Evolutionary conservation across 192 early-diverging fungal species (phyloP).

Genomic region (Linnemannia schmuckeri): DNA sequence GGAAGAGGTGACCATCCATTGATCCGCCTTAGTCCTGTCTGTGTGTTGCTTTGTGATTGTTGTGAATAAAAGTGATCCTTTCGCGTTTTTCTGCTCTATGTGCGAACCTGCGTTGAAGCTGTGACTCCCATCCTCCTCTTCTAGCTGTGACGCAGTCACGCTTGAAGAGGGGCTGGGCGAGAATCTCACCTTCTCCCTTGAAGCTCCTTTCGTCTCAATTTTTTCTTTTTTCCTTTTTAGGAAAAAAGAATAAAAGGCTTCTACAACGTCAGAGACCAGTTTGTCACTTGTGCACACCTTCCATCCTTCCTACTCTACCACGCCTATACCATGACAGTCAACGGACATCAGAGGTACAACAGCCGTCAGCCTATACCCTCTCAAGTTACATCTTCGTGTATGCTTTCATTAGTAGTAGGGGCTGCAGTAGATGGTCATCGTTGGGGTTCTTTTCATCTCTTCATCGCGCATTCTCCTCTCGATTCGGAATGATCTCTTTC

Average conservation of each 20-base stretch:
- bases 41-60: neutral
- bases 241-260: neutral
- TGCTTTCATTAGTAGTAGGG: conserved; percentile 1
- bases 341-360: too few species aligned
- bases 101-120: neutral
- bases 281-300: too few species aligned
- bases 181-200: neutral
- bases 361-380: neutral
- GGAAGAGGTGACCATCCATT: conserved; percentile 22
- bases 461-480: neutral
- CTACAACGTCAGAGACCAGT: too few species aligned
- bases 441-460: neutral
- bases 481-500: neutral
- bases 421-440: conserved; percentile 1
- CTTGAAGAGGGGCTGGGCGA: conserved; percentile 7
- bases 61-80: neutral
- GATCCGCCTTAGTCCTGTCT: neutral
- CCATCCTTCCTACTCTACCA: too few species aligned
- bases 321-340: too few species aligned
- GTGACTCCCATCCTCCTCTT: too few species aligned
- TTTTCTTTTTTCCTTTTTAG: too few species aligned
- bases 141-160: conserved; percentile 5
- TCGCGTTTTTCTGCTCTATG: neutral
- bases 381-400: conserved; percentile 1
- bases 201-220: neutral